phyloP scores from a whole-genome alignment of 2,329 filamentous ascomycete species.

The Pseudogymnoascus sp. region DNA sequence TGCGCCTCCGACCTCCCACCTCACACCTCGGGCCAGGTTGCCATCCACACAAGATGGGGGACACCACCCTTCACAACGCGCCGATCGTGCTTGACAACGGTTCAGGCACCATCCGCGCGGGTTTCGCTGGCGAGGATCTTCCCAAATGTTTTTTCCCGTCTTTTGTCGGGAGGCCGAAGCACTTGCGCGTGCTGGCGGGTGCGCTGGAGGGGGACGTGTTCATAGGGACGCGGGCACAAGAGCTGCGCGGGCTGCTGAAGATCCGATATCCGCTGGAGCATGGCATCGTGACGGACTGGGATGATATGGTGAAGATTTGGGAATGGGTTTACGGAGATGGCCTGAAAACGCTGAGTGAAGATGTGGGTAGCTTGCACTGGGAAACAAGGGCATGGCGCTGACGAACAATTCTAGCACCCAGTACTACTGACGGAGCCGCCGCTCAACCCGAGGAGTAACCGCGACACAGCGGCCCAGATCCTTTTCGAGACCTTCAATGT shows the following conservation, averaged over 20 bases:
- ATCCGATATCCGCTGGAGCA: slow-evolving; percentile 94
- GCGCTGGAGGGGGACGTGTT: slow-evolving; percentile 95
- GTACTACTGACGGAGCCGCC: slow-evolving; percentile 94
- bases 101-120: slow-evolving; percentile 92
- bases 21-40: background rate
- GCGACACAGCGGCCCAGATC: slow-evolving; percentile 93
- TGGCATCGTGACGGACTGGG: slow-evolving; percentile 98
- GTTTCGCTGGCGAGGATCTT: slow-evolving; percentile 90
- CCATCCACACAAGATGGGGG: slow-evolving; percentile 41
- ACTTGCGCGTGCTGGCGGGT: slow-evolving; percentile 88
- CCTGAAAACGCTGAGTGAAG: slow-evolving; percentile 92
- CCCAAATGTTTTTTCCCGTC: slow-evolving; percentile 97
- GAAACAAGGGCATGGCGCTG: slow-evolving; percentile 9
- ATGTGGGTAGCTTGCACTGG: slow-evolving; percentile 47
- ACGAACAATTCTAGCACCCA: slow-evolving; percentile 58
- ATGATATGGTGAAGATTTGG: slow-evolving; percentile 99
- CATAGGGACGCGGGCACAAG: slow-evolving; percentile 82
- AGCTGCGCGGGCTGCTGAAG: slow-evolving; percentile 86
- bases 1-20: background rate
- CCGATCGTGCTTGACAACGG: slow-evolving; percentile 99
- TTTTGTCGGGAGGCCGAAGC: slow-evolving; percentile 93
- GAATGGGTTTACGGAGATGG: slow-evolving; percentile 95
- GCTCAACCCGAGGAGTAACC: slow-evolving; percentile 88
- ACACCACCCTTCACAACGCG: slow-evolving; percentile 79
- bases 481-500: slow-evolving; percentile 99